These are phyloP conservation scores for Metschnikowia lachancei DNA, from an alignment of 805 yeast species.

Conservation along the genomic window DNA sequence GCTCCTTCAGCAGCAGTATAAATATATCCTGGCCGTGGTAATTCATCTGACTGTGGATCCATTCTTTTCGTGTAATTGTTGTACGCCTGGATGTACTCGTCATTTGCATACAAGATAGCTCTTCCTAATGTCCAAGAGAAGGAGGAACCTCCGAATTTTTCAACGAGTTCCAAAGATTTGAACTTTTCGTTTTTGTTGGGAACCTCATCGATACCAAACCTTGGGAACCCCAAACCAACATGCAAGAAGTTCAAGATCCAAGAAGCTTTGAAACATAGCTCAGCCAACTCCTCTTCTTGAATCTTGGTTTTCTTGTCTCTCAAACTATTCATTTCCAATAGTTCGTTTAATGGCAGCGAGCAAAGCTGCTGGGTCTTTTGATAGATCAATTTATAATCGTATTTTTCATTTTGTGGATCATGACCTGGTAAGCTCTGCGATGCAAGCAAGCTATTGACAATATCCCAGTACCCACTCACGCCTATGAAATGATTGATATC, in stretches of 20 bases:
- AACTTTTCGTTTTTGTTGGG: constrained; percentile 21
- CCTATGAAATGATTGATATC: constrained; percentile 57
- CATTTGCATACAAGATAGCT: constrained; percentile 60
- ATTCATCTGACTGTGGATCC: constrained; percentile 17
- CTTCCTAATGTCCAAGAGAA: constrained; percentile 59
- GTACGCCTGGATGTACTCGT: constrained; percentile 47
- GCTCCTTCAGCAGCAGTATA: constrained; percentile 48
- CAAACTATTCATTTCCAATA: constrained; percentile 33
- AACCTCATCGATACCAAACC: constrained; percentile 43
- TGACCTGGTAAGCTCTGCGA: constrained; percentile 17
- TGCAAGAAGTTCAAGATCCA: constrained; percentile 59
- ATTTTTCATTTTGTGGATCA: constrained; percentile 29
- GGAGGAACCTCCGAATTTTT: constrained; percentile 40
- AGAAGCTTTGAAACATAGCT: constrained; percentile 59
- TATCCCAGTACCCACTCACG: constrained; percentile 67
- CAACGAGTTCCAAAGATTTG: constrained; percentile 44
- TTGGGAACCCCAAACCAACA: constrained; percentile 58
- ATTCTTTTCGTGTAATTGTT: constrained; percentile 28
- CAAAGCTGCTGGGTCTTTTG: constrained; percentile 48
- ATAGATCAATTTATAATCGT: constrained; percentile 45
- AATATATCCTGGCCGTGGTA: constrained; percentile 44
- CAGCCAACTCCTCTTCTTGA: constrained; percentile 45
- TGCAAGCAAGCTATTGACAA: constrained; percentile 46
- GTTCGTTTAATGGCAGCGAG: constrained; percentile 37
- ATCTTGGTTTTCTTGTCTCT: constrained; percentile 29